These are phyloP conservation scores for Penicillium paradoxum DNA, from an alignment of 495 filamentous ascomycete genomes.

Conservation along the genomic window DNA sequence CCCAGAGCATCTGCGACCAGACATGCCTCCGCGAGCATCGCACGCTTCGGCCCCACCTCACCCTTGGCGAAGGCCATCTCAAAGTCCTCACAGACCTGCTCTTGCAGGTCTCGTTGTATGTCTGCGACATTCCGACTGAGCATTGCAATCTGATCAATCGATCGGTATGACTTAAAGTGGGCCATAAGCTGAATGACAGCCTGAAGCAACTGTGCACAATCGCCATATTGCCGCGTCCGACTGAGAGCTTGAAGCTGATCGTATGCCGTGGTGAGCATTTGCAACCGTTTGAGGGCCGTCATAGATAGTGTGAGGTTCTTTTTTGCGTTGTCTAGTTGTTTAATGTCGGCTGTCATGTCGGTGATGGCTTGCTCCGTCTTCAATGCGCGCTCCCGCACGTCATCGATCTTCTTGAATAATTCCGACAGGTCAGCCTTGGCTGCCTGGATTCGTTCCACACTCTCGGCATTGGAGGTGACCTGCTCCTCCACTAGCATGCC, in stretches of 20 bases:
- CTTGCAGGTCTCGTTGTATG: conserved; percentile 85
- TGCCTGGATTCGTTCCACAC: conserved; percentile 80
- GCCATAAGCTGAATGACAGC: conserved; percentile 97
- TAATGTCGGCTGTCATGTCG: conserved; percentile 99
- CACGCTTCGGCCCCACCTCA: conserved; percentile 66
- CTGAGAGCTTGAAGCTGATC: conserved; percentile 85
- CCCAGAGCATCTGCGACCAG: conserved; percentile 93
- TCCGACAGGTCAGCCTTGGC: conserved; percentile 84
- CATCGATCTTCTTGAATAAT: conserved; percentile 94
- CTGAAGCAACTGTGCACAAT: conserved; percentile 91
- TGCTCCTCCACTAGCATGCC: conserved; percentile 70
- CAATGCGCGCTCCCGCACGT: conserved; percentile 80
- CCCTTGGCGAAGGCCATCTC: conserved; percentile 90
- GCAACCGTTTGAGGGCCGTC: conserved; percentile 93
- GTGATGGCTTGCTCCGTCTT: conserved; percentile 95
- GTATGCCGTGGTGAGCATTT: conserved; percentile 98
- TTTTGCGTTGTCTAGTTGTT: conserved; percentile 93
- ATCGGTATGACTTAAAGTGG: conserved; percentile 96
- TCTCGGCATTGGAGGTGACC: conserved; percentile 79
- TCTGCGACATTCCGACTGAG: conserved; percentile 91
- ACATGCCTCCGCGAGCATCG: conserved; percentile 78
- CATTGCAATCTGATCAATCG: conserved; percentile 95
- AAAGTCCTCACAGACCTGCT: conserved; percentile 98
- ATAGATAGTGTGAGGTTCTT: conserved; percentile 94
- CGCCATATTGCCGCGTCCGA: conserved; percentile 85